A percentile compares a stretch with the other conserved stretches of the same genome.
phyloP scores from a whole-genome alignment of 1,284 basidiomycete species.

The Puccinia sorghi region DNA sequence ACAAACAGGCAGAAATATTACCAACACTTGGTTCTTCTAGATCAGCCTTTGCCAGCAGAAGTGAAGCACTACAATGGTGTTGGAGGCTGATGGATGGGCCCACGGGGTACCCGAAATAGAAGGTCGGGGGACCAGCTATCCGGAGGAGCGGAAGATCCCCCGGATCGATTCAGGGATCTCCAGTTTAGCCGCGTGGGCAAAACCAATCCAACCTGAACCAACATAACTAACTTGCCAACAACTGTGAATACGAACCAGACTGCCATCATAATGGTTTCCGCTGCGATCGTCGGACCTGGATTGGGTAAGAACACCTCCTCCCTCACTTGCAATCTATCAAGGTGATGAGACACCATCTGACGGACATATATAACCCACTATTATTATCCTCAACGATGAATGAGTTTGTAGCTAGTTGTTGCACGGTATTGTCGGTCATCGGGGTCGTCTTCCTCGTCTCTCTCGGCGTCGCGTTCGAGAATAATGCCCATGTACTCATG shows the following conservation, averaged over 20 bases:
- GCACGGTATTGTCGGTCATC: conserved; percentile 22
- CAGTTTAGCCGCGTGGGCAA: not conserved
- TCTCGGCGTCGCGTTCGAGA: conserved; percentile 28
- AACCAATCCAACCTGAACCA: not conserved
- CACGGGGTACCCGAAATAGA: no score
- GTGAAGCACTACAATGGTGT: no score
- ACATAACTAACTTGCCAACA: not conserved
- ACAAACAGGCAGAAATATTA: not conserved
- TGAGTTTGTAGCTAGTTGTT: conserved; percentile 13
- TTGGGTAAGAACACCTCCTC: not conserved
- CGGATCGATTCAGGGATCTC: not conserved
- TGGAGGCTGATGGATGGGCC: no score
- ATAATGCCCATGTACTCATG: conserved; percentile 39
- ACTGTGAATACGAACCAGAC: not conserved
- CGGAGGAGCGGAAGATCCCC: not conserved
- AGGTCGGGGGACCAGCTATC: not conserved
- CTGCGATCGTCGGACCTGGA: not conserved
- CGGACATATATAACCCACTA: not conserved
- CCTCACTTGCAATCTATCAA: no score
- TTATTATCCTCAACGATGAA: no score
- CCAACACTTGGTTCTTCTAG: not conserved
- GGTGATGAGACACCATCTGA: no score
- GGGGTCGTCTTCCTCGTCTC: conserved; percentile 34
- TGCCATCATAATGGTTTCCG: not conserved
- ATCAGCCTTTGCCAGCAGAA: no score